Conservation (phyloP, 768 basidiomycete species). For the Collybia sp. region DNA sequence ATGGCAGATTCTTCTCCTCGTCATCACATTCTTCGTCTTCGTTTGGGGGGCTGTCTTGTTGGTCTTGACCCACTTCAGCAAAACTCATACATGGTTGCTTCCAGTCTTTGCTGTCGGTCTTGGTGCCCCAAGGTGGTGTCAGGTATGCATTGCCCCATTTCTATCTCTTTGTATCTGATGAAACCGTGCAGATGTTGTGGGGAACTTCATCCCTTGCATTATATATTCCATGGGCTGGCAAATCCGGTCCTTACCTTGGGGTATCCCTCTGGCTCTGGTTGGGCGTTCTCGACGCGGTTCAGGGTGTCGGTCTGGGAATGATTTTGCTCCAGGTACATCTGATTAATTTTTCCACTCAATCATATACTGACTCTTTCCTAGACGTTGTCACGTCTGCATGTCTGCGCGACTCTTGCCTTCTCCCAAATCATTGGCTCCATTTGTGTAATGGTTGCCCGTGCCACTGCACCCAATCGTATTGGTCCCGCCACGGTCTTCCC, state of each 20-base stretch:
- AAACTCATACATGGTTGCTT: slow-evolving; percentile 92
- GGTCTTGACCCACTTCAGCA: slow-evolving; percentile 81
- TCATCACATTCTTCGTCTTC: slow-evolving; percentile 80
- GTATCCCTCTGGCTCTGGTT: slow-evolving; percentile 93
- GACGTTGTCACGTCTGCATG: slow-evolving; percentile 90
- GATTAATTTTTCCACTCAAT: slow-evolving; percentile 15
- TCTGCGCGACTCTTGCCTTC: slow-evolving; percentile 89
- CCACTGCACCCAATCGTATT: slow-evolving; percentile 84
- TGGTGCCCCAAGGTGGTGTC: slow-evolving; percentile 94
- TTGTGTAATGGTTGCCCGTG: slow-evolving; percentile 91
- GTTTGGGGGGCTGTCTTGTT: slow-evolving; percentile 78
- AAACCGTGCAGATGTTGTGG: slow-evolving; percentile 75
- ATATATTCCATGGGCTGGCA: slow-evolving; percentile 92
- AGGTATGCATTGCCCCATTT: slow-evolving; percentile 35
- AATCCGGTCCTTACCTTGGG: slow-evolving; percentile 82
- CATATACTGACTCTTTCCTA: slow-evolving; percentile 14
- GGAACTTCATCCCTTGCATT: slow-evolving; percentile 90
- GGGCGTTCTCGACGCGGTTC: slow-evolving; percentile 89
- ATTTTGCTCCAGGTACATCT: slow-evolving; percentile 67
- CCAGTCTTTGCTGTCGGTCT: slow-evolving; percentile 95
- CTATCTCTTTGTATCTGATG: background rate
- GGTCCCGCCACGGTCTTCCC: slow-evolving; percentile 92
- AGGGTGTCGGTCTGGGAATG: slow-evolving; percentile 93
- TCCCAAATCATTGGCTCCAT: slow-evolving; percentile 87
- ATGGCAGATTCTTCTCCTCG: slow-evolving; percentile 78